Base-by-base conservation (phyloP, 805 yeast species). In the Torulaspora microellipsoides region DNA sequence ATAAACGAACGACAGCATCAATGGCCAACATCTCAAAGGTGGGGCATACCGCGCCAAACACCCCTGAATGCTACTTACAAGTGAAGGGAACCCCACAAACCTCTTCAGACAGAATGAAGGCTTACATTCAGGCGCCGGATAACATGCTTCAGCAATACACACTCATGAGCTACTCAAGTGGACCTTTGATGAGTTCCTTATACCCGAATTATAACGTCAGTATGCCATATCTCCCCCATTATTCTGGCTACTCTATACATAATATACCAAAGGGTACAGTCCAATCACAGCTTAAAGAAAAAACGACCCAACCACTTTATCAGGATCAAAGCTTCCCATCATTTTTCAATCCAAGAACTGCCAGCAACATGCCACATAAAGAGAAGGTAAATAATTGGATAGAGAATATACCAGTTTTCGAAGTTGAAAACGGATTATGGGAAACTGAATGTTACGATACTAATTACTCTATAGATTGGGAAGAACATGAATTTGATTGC, bases 321-420 rank as follows among this genome's bases (percentile, higher is more conserved):
- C 37, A 31, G 11, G 48, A 46, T 9, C 49, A 45, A 9, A 41
- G 51, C 8, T 71, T 77, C 41, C 81, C 83, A 1, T 47, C 66
- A 1, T 54, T 56, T 11, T 83, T 84, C 56, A 73, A 82, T 46
- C 91, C 91, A 10, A 69, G 87, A 54, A 63, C 64, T 27, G 78
- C 80, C 2, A 65, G 73, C 8, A 80, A 78, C 59, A 83, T 85
- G 89, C 71, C 79, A 1, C 76, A 72, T 48, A 67, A 64, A 37
- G 91, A 85, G 54, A 85, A 84, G 54, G 85, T 85, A 1, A 69
- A 69, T 31, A 65, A 60, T 6, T 85, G 93, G 93, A 73, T 85
- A 29, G 65, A 66, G 3, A 68, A 70, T 25, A 72, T 85, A 3
- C 90, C 90, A 1, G 56, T 71, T 8, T 69, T 45, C 37, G 53